phyloP scores from a whole-genome alignment of 345 rosid genomes.

The Psidium friedrichsthalianum region DNA sequence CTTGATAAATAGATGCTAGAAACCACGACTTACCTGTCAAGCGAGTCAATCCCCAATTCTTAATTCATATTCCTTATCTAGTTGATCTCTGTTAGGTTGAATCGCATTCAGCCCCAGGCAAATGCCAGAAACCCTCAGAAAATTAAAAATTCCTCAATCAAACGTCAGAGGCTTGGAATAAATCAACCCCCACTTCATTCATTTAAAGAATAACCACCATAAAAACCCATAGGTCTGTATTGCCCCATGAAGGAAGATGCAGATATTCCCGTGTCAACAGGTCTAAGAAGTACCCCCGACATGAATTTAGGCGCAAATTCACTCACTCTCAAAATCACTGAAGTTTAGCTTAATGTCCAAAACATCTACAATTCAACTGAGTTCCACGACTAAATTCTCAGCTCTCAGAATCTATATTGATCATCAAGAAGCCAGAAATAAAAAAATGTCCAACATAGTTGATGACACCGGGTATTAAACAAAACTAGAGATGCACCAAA shows the following conservation, averaged over 20 bases:
- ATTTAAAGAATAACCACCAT: background rate
- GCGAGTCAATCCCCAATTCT: background rate
- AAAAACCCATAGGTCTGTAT: background rate
- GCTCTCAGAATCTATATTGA: background rate
- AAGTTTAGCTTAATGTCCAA: background rate
- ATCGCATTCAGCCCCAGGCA: background rate
- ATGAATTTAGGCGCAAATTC: background rate
- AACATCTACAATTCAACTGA: background rate
- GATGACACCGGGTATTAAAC: background rate
- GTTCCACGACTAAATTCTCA: background rate
- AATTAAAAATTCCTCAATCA: background rate
- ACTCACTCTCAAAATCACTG: background rate
- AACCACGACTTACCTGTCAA: background rate
- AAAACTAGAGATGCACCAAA: background rate
- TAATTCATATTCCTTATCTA: background rate
- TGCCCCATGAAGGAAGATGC: background rate
- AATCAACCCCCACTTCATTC: background rate
- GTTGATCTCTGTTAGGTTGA: background rate
- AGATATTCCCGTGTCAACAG: background rate
- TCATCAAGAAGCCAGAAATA: background rate
- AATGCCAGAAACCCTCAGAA: background rate
- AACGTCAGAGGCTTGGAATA: background rate
- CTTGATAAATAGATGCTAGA: background rate
- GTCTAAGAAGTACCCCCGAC: background rate
- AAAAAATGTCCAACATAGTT: background rate